phyloP scores from a whole-genome alignment of 345 rosid species.

The Excoecaria agallocha region DNA sequence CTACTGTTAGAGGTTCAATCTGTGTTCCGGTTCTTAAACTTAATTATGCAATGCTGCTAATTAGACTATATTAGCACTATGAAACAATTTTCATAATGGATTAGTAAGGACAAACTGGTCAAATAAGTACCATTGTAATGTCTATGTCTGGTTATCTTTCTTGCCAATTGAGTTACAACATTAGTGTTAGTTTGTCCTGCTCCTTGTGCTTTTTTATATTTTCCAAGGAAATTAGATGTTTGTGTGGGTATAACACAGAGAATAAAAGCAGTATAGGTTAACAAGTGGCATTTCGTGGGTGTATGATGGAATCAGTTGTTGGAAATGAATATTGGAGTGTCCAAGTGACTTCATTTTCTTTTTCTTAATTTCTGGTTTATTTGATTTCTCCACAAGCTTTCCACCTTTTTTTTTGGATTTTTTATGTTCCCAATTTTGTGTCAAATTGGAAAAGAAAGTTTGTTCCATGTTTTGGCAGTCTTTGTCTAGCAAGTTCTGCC shows the following conservation, averaged over 20 bases:
- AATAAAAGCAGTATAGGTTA: background rate
- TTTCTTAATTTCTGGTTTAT: background rate
- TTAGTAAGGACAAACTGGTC: background rate
- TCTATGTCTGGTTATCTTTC: background rate
- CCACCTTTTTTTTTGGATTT: background rate
- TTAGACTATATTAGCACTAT: background rate
- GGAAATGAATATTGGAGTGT: background rate
- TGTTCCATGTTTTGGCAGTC: too few species aligned
- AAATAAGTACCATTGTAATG: background rate
- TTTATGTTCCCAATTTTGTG: background rate
- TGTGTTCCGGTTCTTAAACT: background rate
- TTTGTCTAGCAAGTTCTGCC: too few species aligned
- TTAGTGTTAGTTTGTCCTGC: background rate
- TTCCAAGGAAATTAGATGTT: background rate
- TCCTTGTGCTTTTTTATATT: background rate
- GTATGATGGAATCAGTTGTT: background rate
- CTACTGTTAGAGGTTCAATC: conserved; percentile 46
- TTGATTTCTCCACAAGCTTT: background rate
- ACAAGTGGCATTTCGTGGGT: background rate
- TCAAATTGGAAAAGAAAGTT: too few species aligned
- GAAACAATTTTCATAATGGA: background rate
- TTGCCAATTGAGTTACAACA: background rate
- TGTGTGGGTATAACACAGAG: background rate
- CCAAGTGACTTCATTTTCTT: background rate
- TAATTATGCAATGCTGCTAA: background rate